Evolutionary conservation across 148 eudicot species (phyloP).

Genomic region (Mesembryanthemum crystallinum): DNA sequence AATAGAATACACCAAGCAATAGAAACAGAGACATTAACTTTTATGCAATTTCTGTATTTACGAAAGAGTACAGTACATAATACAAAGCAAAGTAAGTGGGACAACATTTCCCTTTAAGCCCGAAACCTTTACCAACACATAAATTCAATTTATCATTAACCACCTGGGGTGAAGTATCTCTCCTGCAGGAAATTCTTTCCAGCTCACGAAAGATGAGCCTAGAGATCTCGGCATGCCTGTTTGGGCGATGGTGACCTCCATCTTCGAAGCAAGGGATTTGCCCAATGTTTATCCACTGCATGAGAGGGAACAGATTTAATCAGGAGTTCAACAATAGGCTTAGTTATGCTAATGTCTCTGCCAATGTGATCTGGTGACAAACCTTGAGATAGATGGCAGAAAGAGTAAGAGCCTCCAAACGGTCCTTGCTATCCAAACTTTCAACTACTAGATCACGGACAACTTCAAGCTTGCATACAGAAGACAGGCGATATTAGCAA

Average conservation of each 20-base stretch:
- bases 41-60: neutral
- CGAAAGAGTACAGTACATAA: neutral
- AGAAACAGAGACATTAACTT: neutral
- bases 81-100: neutral
- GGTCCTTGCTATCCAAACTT: conserved; percentile 48
- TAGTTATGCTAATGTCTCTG: neutral
- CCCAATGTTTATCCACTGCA: conserved; percentile 98
- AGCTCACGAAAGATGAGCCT: conserved; percentile 85
- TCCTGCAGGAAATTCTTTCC: conserved; percentile 63
- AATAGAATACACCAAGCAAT: neutral
- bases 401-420: conserved; percentile 80
- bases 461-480: conserved; percentile 78
- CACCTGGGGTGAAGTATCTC: conserved; percentile 79
- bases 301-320: conserved; percentile 1
- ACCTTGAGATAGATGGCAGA: conserved; percentile 95
- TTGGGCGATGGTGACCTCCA: conserved; percentile 96
- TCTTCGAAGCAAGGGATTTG: conserved; percentile 94
- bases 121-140: neutral
- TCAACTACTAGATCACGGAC: conserved; percentile 71
- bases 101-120: neutral
- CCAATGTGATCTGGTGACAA: conserved; percentile 7
- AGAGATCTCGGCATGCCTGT: conserved; percentile 94
- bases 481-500: conserved; percentile 27
- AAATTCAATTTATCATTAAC: neutral
- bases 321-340: neutral